Evolutionary conservation across 768 basidiomycete species (phyloP), one percentile per base, ranked within the genome.

Genomic region (Floccularia luteovirens): DNA sequence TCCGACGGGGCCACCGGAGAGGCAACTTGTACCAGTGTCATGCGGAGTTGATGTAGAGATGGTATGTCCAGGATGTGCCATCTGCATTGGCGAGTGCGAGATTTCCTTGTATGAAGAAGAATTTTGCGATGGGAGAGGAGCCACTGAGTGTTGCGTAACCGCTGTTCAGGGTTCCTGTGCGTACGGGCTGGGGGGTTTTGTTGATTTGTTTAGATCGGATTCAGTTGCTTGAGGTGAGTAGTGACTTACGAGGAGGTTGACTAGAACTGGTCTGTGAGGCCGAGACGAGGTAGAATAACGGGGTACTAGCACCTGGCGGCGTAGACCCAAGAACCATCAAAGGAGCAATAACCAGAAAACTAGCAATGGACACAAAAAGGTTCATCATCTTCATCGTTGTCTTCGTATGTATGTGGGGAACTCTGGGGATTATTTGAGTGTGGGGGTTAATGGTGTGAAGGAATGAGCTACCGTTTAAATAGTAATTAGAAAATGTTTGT

Each of bases 231-330:
- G 36, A 12, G 12, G 21, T 34, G 38, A 14, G 30, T 16, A 24
- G 19, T 16, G 16, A 42, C 25, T n/a, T 36, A 57, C 59, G 37
- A 56, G 36, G 4, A 60, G 45, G 40, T 57, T 61, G 3, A 51
- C 41, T 14, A 17, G 54, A 41, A n/a, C 47, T 21, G 20, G 41
- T 48, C 11, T 45, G 27, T 22, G 48, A 50, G 14, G 41, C 44
- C 1, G 63, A 48, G 14, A 64, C 58, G 19, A 64, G 51, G 43
- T 65, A 60, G 51, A 65, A 63, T 2, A 49, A 41, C 5, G 63
- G 61, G 0, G 61, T 60, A 41, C 52, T 52, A 2, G 58, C 60
- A 35, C 54, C 53, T 22, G 62, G 60, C n/a, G 53, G 31, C 11
- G 41, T 39, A 10, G 50, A 38, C 2, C 46, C 48, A 24, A 12